phyloP scores from a whole-genome alignment of 495 filamentous ascomycete species.

The Lophiotrema nucula region DNA sequence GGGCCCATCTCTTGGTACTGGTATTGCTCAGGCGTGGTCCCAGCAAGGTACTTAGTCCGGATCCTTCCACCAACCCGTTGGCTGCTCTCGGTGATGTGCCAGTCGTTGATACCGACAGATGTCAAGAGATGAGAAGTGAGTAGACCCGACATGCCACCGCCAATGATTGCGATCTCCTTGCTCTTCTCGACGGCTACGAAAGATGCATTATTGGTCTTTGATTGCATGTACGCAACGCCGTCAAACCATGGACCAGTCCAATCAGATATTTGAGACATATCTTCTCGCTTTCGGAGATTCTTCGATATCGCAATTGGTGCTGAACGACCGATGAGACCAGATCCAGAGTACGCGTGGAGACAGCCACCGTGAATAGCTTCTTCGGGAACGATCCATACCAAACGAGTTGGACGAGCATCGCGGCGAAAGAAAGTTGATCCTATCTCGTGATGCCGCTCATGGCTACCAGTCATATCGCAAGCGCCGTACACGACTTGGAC shows the following conservation, averaged over 20 bases:
- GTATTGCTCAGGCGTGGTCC: slow-evolving; percentile 60
- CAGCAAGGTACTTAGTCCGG: slow-evolving; percentile 60
- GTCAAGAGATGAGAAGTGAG: slow-evolving; percentile 55
- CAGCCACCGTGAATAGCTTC: slow-evolving; percentile 48
- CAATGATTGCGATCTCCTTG: slow-evolving; percentile 62
- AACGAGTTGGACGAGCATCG: slow-evolving; percentile 17
- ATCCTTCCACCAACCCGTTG: slow-evolving; percentile 57
- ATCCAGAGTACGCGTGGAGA: slow-evolving; percentile 50
- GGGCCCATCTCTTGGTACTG: slow-evolving; percentile 77
- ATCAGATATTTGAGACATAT: slow-evolving; percentile 47
- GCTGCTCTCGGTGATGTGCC: slow-evolving; percentile 55
- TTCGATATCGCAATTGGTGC: slow-evolving; percentile 40
- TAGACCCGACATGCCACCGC: slow-evolving; percentile 67
- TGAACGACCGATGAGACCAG: slow-evolving; percentile 47
- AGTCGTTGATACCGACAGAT: slow-evolving; percentile 55
- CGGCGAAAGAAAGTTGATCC: slow-evolving; percentile 18
- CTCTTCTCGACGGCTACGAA: slow-evolving; percentile 55
- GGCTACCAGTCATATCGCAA: slow-evolving; percentile 14
- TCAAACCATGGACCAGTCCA: slow-evolving; percentile 56
- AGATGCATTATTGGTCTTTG: slow-evolving; percentile 51
- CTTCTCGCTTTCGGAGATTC: slow-evolving; percentile 38
- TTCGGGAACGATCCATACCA: slow-evolving; percentile 58
- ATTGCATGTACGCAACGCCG: slow-evolving; percentile 58
- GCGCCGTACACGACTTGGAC: slow-evolving; percentile 17
- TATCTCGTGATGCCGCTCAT: slow-evolving; percentile 19